Base-by-base conservation (phyloP, 306 rosid species). In the Astragalus glycyphyllos region DNA sequence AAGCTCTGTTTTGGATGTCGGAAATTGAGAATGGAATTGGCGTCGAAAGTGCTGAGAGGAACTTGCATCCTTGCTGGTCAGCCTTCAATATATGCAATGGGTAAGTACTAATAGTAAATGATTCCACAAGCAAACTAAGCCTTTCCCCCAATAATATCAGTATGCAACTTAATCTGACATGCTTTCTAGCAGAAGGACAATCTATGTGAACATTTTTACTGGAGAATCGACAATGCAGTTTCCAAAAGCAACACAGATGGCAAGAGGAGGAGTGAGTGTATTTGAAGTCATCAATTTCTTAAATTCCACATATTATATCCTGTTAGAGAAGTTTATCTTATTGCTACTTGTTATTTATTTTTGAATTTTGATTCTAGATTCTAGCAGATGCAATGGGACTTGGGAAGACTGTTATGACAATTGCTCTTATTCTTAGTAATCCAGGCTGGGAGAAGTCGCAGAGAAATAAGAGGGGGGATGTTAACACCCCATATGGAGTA, bases 341-440 rank as follows among this genome's bases (percentile, higher is more conserved):
- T 73, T 45, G 16, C 0, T 16, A 50, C 58, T 41, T 60, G 57
- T 44, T 58, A 17, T 20, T 58, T 14, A 34, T 34, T n/a, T 42
- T 44, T 8, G 9, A 34, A 16, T n/a, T 42, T 44, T 8, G 9
- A 37, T 53, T 8, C 7, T 37, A 92, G 98, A 84, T 87, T 60
- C 86, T 92, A 40, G 98, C 90, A 5, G 98, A 92, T 83, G 96
- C 96, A 13, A 92, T 92, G 98, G 98, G 98, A 63, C 98, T 92
- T 63, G 98, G 98, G 46, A 92, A 92, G 84, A 89, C 98, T 20
- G 98, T 92, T 61, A 92, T 92, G 98, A 86, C 96, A 58, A 89
- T 92, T 75, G 85, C 90, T 55, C 76, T 92, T 75, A 86, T 89
- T 65, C 96, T 89, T 56, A 79, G 73, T 86, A 57, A 84, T 80